These are phyloP conservation scores for Cyphellophora attinorum DNA, from an alignment of 2,329 filamentous ascomycete genomes.

Conservation along the genomic window DNA sequence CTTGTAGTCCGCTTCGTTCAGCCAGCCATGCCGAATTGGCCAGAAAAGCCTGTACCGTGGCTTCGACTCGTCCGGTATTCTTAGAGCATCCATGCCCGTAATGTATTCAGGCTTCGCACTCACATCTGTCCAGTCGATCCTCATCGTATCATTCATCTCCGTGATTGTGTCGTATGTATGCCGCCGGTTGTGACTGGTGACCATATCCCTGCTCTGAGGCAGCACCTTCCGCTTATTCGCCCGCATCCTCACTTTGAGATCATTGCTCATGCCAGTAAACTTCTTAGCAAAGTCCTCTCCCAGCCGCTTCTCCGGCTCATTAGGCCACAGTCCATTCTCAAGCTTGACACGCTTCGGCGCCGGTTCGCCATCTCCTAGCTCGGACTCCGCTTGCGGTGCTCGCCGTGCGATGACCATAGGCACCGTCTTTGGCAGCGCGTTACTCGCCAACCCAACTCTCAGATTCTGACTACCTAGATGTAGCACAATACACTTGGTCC, in stretches of 20 bases:
- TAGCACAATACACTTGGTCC: conserved; percentile 87
- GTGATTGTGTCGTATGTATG: conserved; percentile 78
- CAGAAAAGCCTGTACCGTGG: conserved; percentile 89
- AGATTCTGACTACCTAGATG: conserved; percentile 94
- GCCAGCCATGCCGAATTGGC: conserved; percentile 77
- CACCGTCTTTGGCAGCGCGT: conserved; percentile 86
- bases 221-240: conserved; percentile 88
- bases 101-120: conserved; percentile 60
- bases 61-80: conserved; percentile 79
- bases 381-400: conserved; percentile 68
- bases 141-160: conserved; percentile 87
- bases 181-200: conserved; percentile 85
- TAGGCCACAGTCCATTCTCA: conserved; percentile 35
- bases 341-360: conserved; percentile 57
- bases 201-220: conserved; percentile 94
- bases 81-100: conserved; percentile 69
- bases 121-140: conserved; percentile 87
- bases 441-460: conserved; percentile 87
- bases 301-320: conserved; percentile 67
- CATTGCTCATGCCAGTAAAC: conserved; percentile 73
- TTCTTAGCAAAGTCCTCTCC: conserved; percentile 66
- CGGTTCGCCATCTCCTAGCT: conserved; percentile 71
- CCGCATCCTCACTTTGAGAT: conserved; percentile 84
- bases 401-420: conserved; percentile 85
- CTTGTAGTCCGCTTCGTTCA: conserved; percentile 82